These are phyloP conservation scores for Penicillium waksmanii DNA, from an alignment of 495 filamentous ascomycete genomes.

Conservation along the genomic window DNA sequence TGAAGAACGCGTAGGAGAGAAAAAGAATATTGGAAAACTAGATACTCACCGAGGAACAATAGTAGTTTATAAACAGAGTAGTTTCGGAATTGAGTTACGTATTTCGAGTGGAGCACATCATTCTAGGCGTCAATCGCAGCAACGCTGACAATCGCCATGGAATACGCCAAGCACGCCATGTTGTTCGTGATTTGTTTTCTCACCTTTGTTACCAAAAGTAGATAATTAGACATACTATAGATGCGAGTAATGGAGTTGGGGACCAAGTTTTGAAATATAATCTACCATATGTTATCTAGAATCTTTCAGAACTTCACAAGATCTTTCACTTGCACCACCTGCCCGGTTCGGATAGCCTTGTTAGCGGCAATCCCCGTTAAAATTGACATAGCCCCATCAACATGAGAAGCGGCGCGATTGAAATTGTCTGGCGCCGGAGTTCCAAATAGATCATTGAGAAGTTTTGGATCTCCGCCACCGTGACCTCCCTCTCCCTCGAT, in stretches of 20 bases:
- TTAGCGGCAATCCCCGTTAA: constrained; percentile 62
- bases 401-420: constrained; percentile 40
- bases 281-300: neutral
- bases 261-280: neutral
- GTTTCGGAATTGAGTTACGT: too few relatives aligned
- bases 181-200: neutral
- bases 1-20: too few relatives aligned
- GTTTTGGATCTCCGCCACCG: constrained; percentile 37
- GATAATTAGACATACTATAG: too few relatives aligned
- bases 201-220: neutral
- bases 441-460: constrained; percentile 38
- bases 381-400: constrained; percentile 60
- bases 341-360: constrained; percentile 55
- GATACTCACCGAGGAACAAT: too few relatives aligned
- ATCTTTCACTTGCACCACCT: constrained; percentile 34
- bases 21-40: too few relatives aligned
- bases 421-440: constrained; percentile 22
- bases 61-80: too few relatives aligned
- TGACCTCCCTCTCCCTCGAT: constrained; percentile 32
- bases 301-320: constrained; percentile 22
- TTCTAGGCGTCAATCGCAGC: neutral
- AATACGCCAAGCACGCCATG: neutral
- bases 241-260: too few relatives aligned
- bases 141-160: neutral
- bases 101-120: neutral